Evolutionary conservation across 1,284 basidiomycete genomes (phyloP), one percentile per base, ranked within the genome.

Genomic region (Calocybe gambosa): DNA sequence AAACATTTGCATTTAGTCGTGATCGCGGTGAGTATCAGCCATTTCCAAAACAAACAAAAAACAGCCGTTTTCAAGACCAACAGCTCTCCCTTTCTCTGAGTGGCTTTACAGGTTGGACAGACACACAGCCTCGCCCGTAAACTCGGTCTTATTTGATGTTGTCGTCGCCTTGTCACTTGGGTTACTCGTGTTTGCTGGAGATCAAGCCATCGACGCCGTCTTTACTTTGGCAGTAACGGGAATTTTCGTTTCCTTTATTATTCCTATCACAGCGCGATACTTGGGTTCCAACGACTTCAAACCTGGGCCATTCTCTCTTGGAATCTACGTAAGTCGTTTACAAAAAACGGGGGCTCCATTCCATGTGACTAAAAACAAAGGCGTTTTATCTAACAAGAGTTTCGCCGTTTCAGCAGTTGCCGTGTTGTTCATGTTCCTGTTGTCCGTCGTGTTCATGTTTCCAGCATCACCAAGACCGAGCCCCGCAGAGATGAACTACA

Each of bases 91-190:
- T 0, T 77, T 89, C 55, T 89, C 86, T 1, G 59, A 60, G 6
- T 80, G 73, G 66, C 66, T 89, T 0, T 88, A 88, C 55, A 70
- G 75, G 33, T 83, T 89, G 73, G 85, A 86, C 55, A 52, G 54
- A 1, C 75, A 63, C 47, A 87, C 85, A 0, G 65, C 71, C 26
- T 85, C 85, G 2, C 85, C 85, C 0, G 78, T 85, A 8, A 84
- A 86, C 58, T 76, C 80, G 1, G 85, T 86, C 8, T 73, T 77
- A 69, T 85, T 76, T 52, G 71, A 71, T 18, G 78, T 73, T 0
- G 29, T 66, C 12, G 46, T 67, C 2, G 59, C 83, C 0, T 55
- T 73, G 2, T 48, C 73, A 0, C 65, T 85, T 15, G 82, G 82
- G 1, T 62, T 82, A 1, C 70, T 88, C 2, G 73, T 71, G 1